phyloP scores from a whole-genome alignment of 805 yeast species.

The Candida insectalens region DNA sequence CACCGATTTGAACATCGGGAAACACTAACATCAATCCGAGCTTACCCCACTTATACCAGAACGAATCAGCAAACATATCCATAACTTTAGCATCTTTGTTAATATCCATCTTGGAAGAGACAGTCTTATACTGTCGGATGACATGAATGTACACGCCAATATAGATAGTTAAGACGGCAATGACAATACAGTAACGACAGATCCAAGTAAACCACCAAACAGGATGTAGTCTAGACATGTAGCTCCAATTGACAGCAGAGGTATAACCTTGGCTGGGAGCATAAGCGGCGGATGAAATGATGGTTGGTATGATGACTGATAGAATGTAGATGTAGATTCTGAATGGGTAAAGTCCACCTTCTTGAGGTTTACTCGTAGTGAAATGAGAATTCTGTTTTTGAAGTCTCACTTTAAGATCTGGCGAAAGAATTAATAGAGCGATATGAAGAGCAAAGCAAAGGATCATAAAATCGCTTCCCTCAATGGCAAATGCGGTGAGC shows the following conservation, averaged over 20 bases:
- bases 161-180: slow-evolving; percentile 56
- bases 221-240: slow-evolving; percentile 57
- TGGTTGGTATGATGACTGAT: slow-evolving; percentile 50
- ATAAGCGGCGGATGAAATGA: slow-evolving; percentile 67
- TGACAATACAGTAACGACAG: slow-evolving; percentile 61
- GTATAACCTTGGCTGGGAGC: slow-evolving; percentile 44
- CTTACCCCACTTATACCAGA: slow-evolving; percentile 23
- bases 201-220: slow-evolving; percentile 79
- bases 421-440: slow-evolving; percentile 59
- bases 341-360: slow-evolving; percentile 64
- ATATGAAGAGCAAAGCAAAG: slow-evolving; percentile 78
- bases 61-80: slow-evolving; percentile 16
- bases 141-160: slow-evolving; percentile 66
- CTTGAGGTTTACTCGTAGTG: slow-evolving; percentile 23
- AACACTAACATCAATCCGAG: slow-evolving; percentile 19
- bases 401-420: slow-evolving; percentile 27
- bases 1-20: slow-evolving; percentile 22
- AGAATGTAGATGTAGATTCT: slow-evolving; percentile 49
- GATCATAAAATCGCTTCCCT: slow-evolving; percentile 82
- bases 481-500: slow-evolving; percentile 70
- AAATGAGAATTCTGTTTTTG: not conserved
- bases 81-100: slow-evolving; percentile 9
- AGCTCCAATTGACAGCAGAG: slow-evolving; percentile 69
- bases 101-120: slow-evolving; percentile 32
- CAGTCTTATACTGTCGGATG: slow-evolving; percentile 44